Evolutionary conservation across 306 rosid genomes (phyloP), one percentile per base, ranked within the genome.

Genomic region (Biancaea sappan): DNA sequence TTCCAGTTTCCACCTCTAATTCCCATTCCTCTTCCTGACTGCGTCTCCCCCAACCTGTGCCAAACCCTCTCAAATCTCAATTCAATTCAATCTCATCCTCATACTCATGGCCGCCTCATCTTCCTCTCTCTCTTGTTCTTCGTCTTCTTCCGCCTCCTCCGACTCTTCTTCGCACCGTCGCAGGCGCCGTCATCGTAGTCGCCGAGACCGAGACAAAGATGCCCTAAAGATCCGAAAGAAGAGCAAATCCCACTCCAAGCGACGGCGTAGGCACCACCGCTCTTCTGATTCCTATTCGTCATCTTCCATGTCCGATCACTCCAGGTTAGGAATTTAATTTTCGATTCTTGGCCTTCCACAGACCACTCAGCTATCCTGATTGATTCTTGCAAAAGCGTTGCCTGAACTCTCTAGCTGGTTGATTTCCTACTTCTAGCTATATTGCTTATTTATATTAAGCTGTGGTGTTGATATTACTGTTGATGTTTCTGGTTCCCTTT

Each of bases 61-160:
- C 53, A 78, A 83, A 77, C 85, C 87, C 85, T 73, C 28, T 32
- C 25, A n/a, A n/a, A n/a, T n/a, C 29, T 2, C 69, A n/a, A n/a
- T n/a, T n/a, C n/a, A n/a, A n/a, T n/a, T 59, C 71, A 62, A 32
- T 41, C 59, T 4, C 73, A 70, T 56, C 46, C 50, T 1, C 61
- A 70, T 56, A 35, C 50, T 1, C 61, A 92, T 92, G 96, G 97
- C 91, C 79, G 92, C 94, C 50, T 83, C 97, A 28, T 85, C 97
- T 54, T 75, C 92, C 0, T 82, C 91, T 19, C 34, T 60, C 58
- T 83, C 89, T 35, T 66, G 79, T 29, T 72, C 67, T 29, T 62
- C 41, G 2, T 59, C 40, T 59, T 31, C 6, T n/a, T 60, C 66
- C 15, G 8, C 72, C 56, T 24, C 65, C 18, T 71, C 59, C 66